phyloP scores from a whole-genome alignment of 2,329 filamentous ascomycete species.

The Aspergillus latus region DNA sequence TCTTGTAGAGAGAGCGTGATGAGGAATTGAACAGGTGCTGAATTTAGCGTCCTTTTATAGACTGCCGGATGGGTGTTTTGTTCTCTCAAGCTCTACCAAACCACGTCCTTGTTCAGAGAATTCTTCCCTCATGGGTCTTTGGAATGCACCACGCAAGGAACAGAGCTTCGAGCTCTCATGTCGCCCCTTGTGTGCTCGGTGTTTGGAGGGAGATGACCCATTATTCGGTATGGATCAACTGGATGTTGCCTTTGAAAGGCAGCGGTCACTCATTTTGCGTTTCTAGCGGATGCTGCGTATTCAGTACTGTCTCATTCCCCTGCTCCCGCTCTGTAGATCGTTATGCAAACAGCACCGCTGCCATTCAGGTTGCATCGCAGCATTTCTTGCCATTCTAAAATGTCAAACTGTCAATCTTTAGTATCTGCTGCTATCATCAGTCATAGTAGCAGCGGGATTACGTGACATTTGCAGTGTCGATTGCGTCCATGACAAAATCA shows the following conservation, averaged over 20 bases:
- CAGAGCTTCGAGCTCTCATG: neutral
- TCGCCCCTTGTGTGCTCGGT: neutral
- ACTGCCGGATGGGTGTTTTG: conserved; percentile 22
- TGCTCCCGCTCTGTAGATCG: conserved; percentile 12
- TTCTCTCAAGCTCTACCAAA: conserved; percentile 18
- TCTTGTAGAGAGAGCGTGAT: conserved; percentile 33
- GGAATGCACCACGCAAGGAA: conserved; percentile 36
- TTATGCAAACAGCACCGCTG: conserved; percentile 12
- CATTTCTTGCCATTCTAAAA: neutral
- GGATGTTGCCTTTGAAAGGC: neutral
- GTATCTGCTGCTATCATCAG: neutral
- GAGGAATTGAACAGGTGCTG: conserved; percentile 19
- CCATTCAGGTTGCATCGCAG: conserved; percentile 12
- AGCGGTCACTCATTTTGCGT: neutral
- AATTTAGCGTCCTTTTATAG: conserved; percentile 35
- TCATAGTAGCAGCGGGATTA: neutral
- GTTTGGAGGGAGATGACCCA: conserved; percentile 1
- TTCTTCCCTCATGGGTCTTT: conserved; percentile 15
- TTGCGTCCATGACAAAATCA: neutral
- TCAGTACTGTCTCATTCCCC: conserved; percentile 19
- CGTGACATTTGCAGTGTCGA: neutral
- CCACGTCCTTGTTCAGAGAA: conserved; percentile 11
- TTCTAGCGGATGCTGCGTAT: neutral
- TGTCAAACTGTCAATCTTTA: neutral
- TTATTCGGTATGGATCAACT: conserved; percentile 23